phyloP scores from a whole-genome alignment of 202 grass and related monocot species.

The Eragrostis tef region DNA sequence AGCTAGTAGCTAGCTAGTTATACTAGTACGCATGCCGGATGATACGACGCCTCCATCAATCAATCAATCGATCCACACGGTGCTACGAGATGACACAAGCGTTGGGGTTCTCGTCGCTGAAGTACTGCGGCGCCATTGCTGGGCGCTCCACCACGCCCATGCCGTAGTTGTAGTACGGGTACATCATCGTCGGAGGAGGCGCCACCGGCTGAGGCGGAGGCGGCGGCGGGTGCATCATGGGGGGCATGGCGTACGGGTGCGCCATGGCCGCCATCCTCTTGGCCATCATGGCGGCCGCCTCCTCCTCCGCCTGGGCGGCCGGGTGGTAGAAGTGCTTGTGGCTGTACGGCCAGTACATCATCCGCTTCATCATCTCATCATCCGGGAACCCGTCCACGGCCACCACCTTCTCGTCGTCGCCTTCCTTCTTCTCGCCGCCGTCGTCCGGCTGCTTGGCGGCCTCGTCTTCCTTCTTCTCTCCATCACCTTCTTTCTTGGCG shows the following conservation, averaged over 20 bases:
- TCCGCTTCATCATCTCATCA: slow-evolving; percentile 67
- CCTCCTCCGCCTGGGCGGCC: background rate
- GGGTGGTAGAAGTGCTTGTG: background rate
- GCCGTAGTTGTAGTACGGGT: slow-evolving; percentile 35
- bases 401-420: slow-evolving; percentile 31
- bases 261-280: slow-evolving; percentile 37
- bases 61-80: background rate
- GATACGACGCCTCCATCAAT: background rate
- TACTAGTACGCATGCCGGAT: background rate
- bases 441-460: slow-evolving; percentile 5
- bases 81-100: slow-evolving; percentile 64
- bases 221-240: slow-evolving; percentile 23
- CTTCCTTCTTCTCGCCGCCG: too few relatives aligned
- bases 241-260: slow-evolving; percentile 14
- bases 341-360: slow-evolving; percentile 59
- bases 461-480: slow-evolving; percentile 46
- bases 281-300: slow-evolving; percentile 39
- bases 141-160: slow-evolving; percentile 48
- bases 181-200: slow-evolving; percentile 11
- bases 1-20: background rate
- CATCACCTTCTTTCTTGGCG: background rate
- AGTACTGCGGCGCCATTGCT: slow-evolving; percentile 43
- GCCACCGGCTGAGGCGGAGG: background rate
- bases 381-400: slow-evolving; percentile 48
- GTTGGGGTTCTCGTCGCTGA: slow-evolving; percentile 78